Evolutionary conservation across 1,139 yeast species (phyloP).

Genomic region (Yamadazyma kanchanaburiensis): DNA sequence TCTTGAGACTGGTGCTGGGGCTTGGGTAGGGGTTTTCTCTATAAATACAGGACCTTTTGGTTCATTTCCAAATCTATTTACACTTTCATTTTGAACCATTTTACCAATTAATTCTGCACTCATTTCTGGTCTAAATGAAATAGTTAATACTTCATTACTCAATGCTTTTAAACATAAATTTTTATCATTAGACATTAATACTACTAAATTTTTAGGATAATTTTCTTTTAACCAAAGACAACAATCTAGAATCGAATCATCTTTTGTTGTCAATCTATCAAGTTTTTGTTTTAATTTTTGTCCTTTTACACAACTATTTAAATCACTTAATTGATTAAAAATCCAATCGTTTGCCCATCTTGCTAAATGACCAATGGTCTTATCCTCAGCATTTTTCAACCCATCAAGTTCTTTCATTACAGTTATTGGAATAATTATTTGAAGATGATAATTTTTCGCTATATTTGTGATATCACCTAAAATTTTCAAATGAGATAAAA

Average conservation of each 20-base stretch:
- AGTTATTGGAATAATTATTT: conserved; percentile 63
- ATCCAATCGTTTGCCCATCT: conserved; percentile 81
- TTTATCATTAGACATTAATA: conserved; percentile 76
- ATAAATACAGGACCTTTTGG: conserved; percentile 5
- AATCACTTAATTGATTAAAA: conserved; percentile 54
- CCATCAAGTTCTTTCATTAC: conserved; percentile 81
- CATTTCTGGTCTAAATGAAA: conserved; percentile 60
- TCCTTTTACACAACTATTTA: conserved; percentile 53
- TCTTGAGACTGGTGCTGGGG: background rate
- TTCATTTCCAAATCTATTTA: conserved; percentile 3
- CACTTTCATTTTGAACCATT: conserved; percentile 42
- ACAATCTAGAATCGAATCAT: conserved; percentile 85
- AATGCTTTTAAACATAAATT: conserved; percentile 79
- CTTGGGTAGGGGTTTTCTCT: background rate
- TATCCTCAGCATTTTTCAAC: conserved; percentile 42
- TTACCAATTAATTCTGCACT: conserved; percentile 57
- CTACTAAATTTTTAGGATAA: conserved; percentile 45
- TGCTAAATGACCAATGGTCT: conserved; percentile 55
- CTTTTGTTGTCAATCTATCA: conserved; percentile 46
- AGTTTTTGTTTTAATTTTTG: conserved; percentile 59
- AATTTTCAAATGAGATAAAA: conserved; percentile 59
- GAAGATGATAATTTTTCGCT: conserved; percentile 40
- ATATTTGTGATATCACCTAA: conserved; percentile 46
- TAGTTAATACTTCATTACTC: conserved; percentile 62
- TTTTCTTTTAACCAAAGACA: conserved; percentile 58